Evolutionary conservation across 441 rosid genomes (phyloP), one percentile per base, ranked within the genome.

Genomic region (Oxalis stricta): DNA sequence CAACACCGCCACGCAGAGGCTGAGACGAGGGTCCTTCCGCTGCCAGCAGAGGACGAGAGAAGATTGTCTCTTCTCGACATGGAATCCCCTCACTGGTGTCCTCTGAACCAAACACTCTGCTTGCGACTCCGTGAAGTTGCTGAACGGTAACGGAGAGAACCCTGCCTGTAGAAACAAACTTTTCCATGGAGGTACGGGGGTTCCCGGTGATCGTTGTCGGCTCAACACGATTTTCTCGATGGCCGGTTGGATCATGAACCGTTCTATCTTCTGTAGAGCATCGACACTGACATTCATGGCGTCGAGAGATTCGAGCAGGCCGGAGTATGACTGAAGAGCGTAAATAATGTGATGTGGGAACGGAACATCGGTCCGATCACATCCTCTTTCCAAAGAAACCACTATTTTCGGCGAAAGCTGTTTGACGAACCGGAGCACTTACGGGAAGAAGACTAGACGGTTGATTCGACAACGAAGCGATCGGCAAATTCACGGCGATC

Each of bases 21-120:
- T 8, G 73, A 61, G n/a, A 74, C 54, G 19, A 77, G 77, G n/a
- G 50, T 77, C 85, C 48, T 71, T 66, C 41, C 67, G 59, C 54
- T 74, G 75, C 85, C 85, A 77, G 45, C 73, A 74, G 22, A 77
- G 73, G 36, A 67, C 75, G 0, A 77, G 77, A 7, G 79, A 67
- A 56, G 71, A 63, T 44, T 75, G 75, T 38, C 63, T 59, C 63
- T 72, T 77, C 68, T 74, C 82, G 9, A 74, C 65, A 22, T 57
- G 68, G 48, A 72, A 72, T 18, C 84, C 84, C 39, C 68, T 53
- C 22, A 61, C 61, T n/a, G 54, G 73, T 34, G 60, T 69, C 37
- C 75, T 64, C 58, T 69, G 78, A 33, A 72, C 60, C 54, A 77
- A 60, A 55, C 66, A 72, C 40, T 74, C 79, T 7, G 79, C 86